These are phyloP conservation scores for Irpex lacteus DNA, from an alignment of 1,284 basidiomycete species.

Conservation along the genomic window DNA sequence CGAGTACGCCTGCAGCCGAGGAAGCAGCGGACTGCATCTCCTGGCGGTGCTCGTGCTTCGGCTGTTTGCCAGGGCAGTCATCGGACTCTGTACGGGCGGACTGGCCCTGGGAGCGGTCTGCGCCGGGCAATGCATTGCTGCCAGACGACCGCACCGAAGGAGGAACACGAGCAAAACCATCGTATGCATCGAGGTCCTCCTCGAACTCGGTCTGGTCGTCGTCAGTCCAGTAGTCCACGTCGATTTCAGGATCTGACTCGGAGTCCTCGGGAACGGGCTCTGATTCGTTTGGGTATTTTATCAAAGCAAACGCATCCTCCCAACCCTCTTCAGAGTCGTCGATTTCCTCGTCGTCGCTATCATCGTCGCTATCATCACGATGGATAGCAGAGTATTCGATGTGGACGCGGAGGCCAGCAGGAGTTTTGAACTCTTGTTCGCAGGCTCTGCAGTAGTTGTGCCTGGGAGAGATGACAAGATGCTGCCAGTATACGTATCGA, in stretches of 20 bases:
- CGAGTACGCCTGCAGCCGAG: slow-evolving; percentile 6
- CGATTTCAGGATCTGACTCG: neutral
- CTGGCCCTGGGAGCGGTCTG: neutral
- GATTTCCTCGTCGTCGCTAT: slow-evolving; percentile 19
- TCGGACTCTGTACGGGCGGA: neutral
- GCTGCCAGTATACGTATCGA: slow-evolving; percentile 16
- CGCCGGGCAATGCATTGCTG: neutral
- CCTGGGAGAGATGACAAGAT: slow-evolving; percentile 21
- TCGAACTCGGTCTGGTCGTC: slow-evolving; percentile 21
- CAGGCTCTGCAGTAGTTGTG: slow-evolving; percentile 28
- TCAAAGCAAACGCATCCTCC: slow-evolving; percentile 25
- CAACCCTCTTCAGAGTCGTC: slow-evolving; percentile 22
- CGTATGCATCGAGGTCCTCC: slow-evolving; percentile 15
- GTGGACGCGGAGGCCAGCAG: slow-evolving; percentile 27
- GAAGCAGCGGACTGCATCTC: neutral
- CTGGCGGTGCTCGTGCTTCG: neutral
- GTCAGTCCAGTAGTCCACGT: slow-evolving; percentile 24
- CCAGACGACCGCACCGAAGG: neutral
- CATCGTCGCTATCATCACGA: slow-evolving; percentile 27
- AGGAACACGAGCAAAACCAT: slow-evolving; percentile 14
- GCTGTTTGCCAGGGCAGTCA: neutral
- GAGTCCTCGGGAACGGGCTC: slow-evolving; percentile 16
- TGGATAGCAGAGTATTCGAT: slow-evolving; percentile 27
- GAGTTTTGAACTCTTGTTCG: slow-evolving; percentile 22
- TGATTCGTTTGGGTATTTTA: slow-evolving; percentile 24